phyloP scores from a whole-genome alignment of 495 filamentous ascomycete genomes.

The Penicillium lagena region DNA sequence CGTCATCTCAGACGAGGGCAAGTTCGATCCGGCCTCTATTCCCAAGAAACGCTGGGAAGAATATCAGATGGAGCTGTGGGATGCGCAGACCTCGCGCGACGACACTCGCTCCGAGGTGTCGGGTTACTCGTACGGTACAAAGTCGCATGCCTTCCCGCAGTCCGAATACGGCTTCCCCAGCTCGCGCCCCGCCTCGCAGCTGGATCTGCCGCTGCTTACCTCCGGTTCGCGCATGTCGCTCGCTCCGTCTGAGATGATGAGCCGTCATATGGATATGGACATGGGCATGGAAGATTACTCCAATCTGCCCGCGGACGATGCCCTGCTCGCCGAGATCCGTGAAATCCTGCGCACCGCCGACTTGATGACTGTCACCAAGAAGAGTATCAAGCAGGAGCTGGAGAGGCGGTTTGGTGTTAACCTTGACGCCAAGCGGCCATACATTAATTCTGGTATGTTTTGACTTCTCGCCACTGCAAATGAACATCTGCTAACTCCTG shows the following conservation, averaged over 20 bases:
- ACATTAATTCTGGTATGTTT: constrained; percentile 81
- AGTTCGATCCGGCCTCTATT: constrained; percentile 90
- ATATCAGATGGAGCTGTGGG: constrained; percentile 95
- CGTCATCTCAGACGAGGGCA: constrained; percentile 94
- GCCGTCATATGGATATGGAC: constrained; percentile 52
- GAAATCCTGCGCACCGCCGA: constrained; percentile 88
- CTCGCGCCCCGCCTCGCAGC: constrained; percentile 68
- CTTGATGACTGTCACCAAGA: constrained; percentile 98
- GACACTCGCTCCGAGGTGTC: constrained; percentile 81
- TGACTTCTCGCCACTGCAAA: too few species aligned
- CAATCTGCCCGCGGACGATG: constrained; percentile 78
- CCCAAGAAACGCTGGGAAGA: constrained; percentile 99
- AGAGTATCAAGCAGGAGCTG: constrained; percentile 89
- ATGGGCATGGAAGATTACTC: constrained; percentile 64
- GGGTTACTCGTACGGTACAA: constrained; percentile 86
- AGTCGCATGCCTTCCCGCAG: constrained; percentile 56
- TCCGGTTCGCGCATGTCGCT: constrained; percentile 69
- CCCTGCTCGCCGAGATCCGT: constrained; percentile 85
- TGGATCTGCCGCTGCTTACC: constrained; percentile 49
- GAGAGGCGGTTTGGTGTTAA: constrained; percentile 80
- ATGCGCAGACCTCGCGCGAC: constrained; percentile 73
- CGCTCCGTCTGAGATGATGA: constrained; percentile 68
- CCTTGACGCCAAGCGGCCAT: constrained; percentile 74
- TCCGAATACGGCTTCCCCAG: constrained; percentile 43
- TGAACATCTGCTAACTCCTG: too few species aligned